Base-by-base conservation (phyloP, 2,329 filamentous ascomycete species). In the Beauveria asiatica region DNA sequence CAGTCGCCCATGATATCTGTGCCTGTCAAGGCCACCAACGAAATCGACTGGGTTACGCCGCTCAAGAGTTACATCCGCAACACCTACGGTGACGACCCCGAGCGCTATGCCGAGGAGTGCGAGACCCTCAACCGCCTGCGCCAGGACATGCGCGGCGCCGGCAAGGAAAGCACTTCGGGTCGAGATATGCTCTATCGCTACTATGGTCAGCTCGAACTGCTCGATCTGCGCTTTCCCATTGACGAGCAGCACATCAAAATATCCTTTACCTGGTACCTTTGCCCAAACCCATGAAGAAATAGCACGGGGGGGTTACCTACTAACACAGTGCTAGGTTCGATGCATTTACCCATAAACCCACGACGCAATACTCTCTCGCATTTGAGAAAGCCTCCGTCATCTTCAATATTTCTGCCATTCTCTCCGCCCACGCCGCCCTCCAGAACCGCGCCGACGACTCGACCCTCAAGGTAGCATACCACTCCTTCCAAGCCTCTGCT, bases 171-270 rank as follows among this genome's bases (percentile, higher is more conserved):
- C 75, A 94, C 91, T 23, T 90, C 92, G 6, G 94, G 94, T 52
- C 81, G 94, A 69, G 94, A 99, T 73, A 81, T 99, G 70, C 79
- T 99, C 55, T 99, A 99, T 74, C 84, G 94, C 72, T 99, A 99
- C 76, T 99, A 99, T 72, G 94, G 93, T 45, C 94, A 99, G 77
- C 83, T 99, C 62, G 94, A 99, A 77, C 80, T 99, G 57, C 78
- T 99, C 64, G 94, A 99, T 73, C 77, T 99, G 69, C 83, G 94
- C 63, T 99, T 99, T 70, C 95, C 95, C 0, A 92, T 99, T 50
- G 94, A 99, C 68, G 94, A 99, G 78, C 94, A 96, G 70, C 93
- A 99, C 71, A 97, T 99, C 78, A 97, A 97, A 78, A 96, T 99
- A 69, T 90, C 90, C 8, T 99, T 99, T 72, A 97, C 93, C 65